These are phyloP conservation scores for Aspergillus avenaceus DNA, from an alignment of 495 filamentous ascomycete species.

Conservation along the genomic window DNA sequence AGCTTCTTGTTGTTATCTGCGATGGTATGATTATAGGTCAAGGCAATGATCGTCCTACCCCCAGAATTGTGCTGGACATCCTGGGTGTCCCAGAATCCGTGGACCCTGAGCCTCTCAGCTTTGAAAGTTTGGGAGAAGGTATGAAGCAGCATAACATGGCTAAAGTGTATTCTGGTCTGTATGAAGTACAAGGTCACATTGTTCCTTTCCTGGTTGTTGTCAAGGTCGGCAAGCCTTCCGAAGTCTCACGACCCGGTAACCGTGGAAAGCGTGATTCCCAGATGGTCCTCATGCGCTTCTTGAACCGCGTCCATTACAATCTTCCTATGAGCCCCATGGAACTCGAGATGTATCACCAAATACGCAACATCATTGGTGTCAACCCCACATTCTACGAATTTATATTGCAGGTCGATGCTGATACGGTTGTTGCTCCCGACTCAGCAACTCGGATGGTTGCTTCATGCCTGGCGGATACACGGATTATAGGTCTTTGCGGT, in stretches of 20 bases:
- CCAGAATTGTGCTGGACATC: slow-evolving; percentile 95
- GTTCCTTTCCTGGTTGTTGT: slow-evolving; percentile 96
- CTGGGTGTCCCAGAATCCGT: slow-evolving; percentile 88
- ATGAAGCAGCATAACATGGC: slow-evolving; percentile 99
- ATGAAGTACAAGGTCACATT: slow-evolving; percentile 96
- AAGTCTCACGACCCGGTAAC: slow-evolving; percentile 95
- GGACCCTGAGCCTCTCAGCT: slow-evolving; percentile 96
- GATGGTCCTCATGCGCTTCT: slow-evolving; percentile 96
- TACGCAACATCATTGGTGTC: slow-evolving; percentile 97
- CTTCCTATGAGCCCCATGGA: slow-evolving; percentile 93
- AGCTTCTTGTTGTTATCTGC: slow-evolving; percentile 88
- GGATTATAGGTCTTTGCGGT: slow-evolving; percentile 88
- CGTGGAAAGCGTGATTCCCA: slow-evolving; percentile 99
- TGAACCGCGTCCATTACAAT: slow-evolving; percentile 98
- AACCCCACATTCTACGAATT: slow-evolving; percentile 99
- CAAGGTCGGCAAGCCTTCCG: slow-evolving; percentile 95
- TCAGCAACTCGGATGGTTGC: slow-evolving; percentile 90
- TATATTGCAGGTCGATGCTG: slow-evolving; percentile 94
- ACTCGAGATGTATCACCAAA: slow-evolving; percentile 98
- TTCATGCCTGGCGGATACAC: slow-evolving; percentile 84
- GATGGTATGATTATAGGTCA: slow-evolving; percentile 99
- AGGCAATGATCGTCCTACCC: slow-evolving; percentile 94
- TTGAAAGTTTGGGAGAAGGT: slow-evolving; percentile 93
- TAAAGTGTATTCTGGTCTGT: slow-evolving; percentile 96
- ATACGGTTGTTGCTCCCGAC: slow-evolving; percentile 90